Evolutionary conservation across 2,329 filamentous ascomycete genomes (phyloP).

Genomic region (Ophiostoma quercus): DNA sequence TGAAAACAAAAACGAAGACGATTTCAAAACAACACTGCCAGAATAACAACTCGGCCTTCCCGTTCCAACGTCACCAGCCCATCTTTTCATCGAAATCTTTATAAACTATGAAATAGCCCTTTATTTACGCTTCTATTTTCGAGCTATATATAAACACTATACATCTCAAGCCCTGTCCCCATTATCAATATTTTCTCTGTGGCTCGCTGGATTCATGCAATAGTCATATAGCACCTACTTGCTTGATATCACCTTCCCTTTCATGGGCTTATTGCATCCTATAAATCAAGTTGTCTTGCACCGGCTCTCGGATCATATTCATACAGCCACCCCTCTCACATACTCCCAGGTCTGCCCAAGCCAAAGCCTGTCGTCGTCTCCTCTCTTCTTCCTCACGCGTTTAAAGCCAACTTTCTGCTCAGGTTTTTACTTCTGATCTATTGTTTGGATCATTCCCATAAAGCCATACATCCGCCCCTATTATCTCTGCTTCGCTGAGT

Average conservation of each 20-base stretch:
- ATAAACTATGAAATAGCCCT: too few relatives aligned
- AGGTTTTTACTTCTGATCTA: background rate
- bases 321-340: background rate
- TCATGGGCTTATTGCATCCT: background rate
- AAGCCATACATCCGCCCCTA: background rate
- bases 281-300: background rate
- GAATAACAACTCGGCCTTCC: background rate
- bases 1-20: background rate
- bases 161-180: background rate
- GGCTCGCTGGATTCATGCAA: background rate
- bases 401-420: background rate
- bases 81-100: too few relatives aligned
- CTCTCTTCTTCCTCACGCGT: background rate
- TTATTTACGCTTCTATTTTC: too few relatives aligned
- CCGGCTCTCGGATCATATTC: background rate
- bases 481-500: background rate
- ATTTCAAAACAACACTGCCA: background rate
- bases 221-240: background rate
- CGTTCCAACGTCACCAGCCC: background rate
- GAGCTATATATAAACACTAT: too few relatives aligned
- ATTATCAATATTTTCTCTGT: background rate
- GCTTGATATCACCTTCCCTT: background rate
- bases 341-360: background rate
- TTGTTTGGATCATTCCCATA: background rate
- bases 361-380: background rate